Conservation (phyloP, 2,329 filamentous ascomycete species). For the Sphaerulina musiva region DNA sequence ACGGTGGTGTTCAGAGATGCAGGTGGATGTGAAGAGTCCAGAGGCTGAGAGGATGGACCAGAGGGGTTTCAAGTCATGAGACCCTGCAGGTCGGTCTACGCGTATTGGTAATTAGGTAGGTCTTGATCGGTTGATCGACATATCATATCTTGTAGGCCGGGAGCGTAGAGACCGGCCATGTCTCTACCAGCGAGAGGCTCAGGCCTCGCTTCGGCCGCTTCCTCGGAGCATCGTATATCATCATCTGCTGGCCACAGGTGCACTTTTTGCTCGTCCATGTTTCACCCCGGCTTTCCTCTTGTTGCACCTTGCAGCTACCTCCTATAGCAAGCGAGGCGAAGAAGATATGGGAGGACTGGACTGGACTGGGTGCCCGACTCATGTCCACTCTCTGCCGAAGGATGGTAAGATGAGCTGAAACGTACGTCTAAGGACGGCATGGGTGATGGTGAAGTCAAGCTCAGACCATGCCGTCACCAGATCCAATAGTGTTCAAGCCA, state of each 20-base stretch:
- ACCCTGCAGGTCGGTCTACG: constrained; percentile 2
- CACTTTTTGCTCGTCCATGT: not conserved
- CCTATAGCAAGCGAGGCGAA: not conserved
- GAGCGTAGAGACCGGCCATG: not conserved
- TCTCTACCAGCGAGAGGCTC: not conserved
- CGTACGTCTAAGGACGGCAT: not conserved
- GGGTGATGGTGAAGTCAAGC: not conserved
- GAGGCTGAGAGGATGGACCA: not conserved
- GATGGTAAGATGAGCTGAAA: not conserved
- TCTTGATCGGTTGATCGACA: not conserved
- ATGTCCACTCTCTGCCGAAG: not conserved
- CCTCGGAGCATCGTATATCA: not conserved
- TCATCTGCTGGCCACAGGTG: not conserved
- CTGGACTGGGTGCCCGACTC: not conserved
- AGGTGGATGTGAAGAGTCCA: not conserved
- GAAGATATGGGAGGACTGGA: too few species aligned
- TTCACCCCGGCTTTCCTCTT: not conserved
- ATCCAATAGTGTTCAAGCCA: not conserved
- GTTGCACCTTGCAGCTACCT: not conserved
- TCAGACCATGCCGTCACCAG: not conserved
- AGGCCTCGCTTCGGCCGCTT: not conserved
- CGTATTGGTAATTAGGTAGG: not conserved
- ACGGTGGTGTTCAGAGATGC: not conserved
- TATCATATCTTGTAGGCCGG: not conserved
- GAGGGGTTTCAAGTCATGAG: constrained; percentile 5